Evolutionary conservation across 129 eudicot genomes (phyloP), one percentile per base, ranked within the genome.

Genomic region (Heracleum sosnowskyi): DNA sequence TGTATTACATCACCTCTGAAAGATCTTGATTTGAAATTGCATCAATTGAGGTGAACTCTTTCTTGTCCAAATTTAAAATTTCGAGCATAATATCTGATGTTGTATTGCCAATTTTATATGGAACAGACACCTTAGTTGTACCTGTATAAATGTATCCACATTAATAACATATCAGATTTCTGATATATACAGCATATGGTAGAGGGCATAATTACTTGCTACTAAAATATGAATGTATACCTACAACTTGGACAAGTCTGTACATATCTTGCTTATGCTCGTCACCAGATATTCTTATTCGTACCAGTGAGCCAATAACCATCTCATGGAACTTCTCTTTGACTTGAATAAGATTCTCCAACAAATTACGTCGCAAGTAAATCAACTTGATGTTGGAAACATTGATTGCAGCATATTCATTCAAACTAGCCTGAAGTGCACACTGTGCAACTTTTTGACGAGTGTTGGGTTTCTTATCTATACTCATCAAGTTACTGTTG

Each of bases 201-300:
- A 72, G 68, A n/a, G 68, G 12, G 73, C 60, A 28, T 69, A 16
- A 35, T 20, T 45, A 77, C 51, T 1, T 22, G 55, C 33, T 31
- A 29, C 47, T 45, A 74, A 77, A 42, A 29, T 29, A 39, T 11
- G 73, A 76, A 77, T 75, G 42, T 51, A 60, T 96, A 96, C 99
- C 99, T 80, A 96, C 90, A 46, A 96, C 97, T 84, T 88, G 93
- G 53, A 92, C 99, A 79, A 96, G 93, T 73, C 99, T 87, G 80
- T 87, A 82, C 84, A 92, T 80, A 77, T 96, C 99, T 83, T 86
- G 91, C 87, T 92, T 96, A 81, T 85, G 97, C 80, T 96, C 92
- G 74, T 81, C 89, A 74, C 94, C 81, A 29, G 93, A 85, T 83
- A 92, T 89, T 80, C 89, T 88, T 60, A 96, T 96, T 78, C 96